Base-by-base conservation (phyloP, 2,329 filamentous ascomycete species). In the Ceratocystis ficicola region DNA sequence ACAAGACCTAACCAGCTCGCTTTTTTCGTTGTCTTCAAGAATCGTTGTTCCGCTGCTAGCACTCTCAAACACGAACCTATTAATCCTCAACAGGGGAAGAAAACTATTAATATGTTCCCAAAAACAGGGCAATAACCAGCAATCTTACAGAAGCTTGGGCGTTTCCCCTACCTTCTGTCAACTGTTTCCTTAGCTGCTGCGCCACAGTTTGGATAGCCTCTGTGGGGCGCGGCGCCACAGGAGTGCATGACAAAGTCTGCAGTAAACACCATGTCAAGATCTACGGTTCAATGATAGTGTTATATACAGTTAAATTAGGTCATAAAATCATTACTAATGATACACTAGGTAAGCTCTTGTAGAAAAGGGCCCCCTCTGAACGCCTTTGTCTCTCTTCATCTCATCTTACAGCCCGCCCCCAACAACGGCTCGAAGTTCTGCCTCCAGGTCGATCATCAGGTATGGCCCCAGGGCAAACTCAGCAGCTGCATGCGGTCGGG, bases 391-490 rank as follows among this genome's bases (percentile, higher is more conserved):
- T 1, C 5, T 30, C 52, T 57, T 30, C 1, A n/a, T 36, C n/a
- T 12, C 55, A 36, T 36, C 55, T 59, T n/a, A 32, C 12, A 30
- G 44, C 15, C 41, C 20, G 8, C 10, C 25, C 48, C 44, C 20
- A 7, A 46, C 44, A 10, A 67, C 46, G 5, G 28, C 30, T 17
- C 15, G 30, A 15, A 67, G 48, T 36, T 67, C 64, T 1, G 20
- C 22, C 32, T 59, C 36, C 5, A 68, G 63, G 22, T 68, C 63
- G 17, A 68, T 36, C 1, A 48, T 20, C 7, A 59, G 20, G 46
- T 65, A 68, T 28, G 63, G 32, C n/a, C 55, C 44, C 20, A 68
- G 50, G 4, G 36, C 46, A 32, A 66, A 64, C 5, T 41, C 62
- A 10, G 52, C 22, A 4, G 64, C 67, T n/a, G 64, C 65, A 5